Evolutionary conservation across 2,329 filamentous ascomycete species (phyloP), one percentile per base, ranked within the genome.

Genomic region (Aspergillus flavus): DNA sequence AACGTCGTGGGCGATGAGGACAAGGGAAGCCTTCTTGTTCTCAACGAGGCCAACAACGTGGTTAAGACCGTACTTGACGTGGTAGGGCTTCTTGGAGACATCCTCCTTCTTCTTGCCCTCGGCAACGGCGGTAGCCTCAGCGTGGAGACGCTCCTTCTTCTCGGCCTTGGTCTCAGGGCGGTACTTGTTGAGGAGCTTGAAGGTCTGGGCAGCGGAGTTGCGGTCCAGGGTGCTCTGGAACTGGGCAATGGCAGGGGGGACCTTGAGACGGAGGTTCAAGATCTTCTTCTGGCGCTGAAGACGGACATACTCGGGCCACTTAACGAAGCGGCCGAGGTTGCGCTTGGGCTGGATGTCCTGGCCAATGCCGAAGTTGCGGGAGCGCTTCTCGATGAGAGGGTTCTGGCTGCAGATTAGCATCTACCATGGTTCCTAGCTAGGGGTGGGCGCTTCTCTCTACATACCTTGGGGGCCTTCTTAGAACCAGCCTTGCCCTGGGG

Each of bases 101-200:
- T 97, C 94, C 89, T 99, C 96, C 92, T 98, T 98, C 92, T 98
- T 99, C 92, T 98, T 97, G 83, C 96, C 95, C 84, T 98, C 94
- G 82, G 93, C 90, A 82, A 99, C 89, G 78, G 95, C 96, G 76
- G 94, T 97, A 71, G 96, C 95, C 89, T 99, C 95, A 89, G 97
- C 93, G 82, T 92, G 89, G 72, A 99, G 88, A 85, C 95, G 93
- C 87, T 99, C 96, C 90, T 98, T 99, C 93, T 99, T 99, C 91
- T 98, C 94, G 76, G 87, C 86, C 90, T 97, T 98, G 83, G 92
- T 96, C 89, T 99, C 95, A 73, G 95, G 95, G 77, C 94, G 93
- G 91, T 99, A 99, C 89, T 99, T 99, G 92, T 97, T 96, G 80
- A 99, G 92, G 80, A 99, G 91, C 89, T 98, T 98, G 89, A 99